Evolutionary conservation across 352 stramenopile species (phyloP).

Genomic region (Thalassiosira delicatula): DNA sequence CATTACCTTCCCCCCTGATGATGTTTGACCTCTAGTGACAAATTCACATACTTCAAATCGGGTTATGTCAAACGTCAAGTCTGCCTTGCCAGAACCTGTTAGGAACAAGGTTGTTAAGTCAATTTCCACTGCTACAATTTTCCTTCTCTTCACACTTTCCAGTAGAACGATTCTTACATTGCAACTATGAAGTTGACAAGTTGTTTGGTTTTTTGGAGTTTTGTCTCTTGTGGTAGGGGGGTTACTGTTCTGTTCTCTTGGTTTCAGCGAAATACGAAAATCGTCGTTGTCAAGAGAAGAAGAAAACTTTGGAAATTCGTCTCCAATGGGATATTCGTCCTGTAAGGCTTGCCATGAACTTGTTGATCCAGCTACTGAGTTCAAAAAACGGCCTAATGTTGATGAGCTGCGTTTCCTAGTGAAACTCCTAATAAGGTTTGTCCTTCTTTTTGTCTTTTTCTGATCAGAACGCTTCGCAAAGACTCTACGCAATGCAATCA

Average conservation of each 20-base stretch:
- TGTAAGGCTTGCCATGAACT: slow-evolving; percentile 41
- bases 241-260: not conserved
- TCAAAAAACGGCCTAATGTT: slow-evolving; percentile 45
- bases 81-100: slow-evolving; percentile 63
- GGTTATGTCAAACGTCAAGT: slow-evolving; percentile 77
- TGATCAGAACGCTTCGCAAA: slow-evolving; percentile 31
- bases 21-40: slow-evolving; percentile 23
- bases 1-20: slow-evolving; percentile 44
- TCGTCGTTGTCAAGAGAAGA: not conserved
- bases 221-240: not conserved
- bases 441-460: slow-evolving; percentile 7
- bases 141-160: slow-evolving; percentile 34
- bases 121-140: slow-evolving; percentile 61
- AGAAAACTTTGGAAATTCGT: slow-evolving; percentile 10
- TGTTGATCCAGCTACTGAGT: slow-evolving; percentile 38
- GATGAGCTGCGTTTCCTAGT: slow-evolving; percentile 23
- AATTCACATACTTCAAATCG: slow-evolving; percentile 72
- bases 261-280: not conserved
- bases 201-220: slow-evolving; percentile 31
- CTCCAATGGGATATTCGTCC: slow-evolving; percentile 19
- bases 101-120: slow-evolving; percentile 58
- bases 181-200: slow-evolving; percentile 59
- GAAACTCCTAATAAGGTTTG: slow-evolving; percentile 14
- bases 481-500: slow-evolving; percentile 71
- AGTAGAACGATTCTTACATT: slow-evolving; percentile 67